These are phyloP conservation scores for Sanghuangporus weigelae DNA, from an alignment of 1,284 basidiomycete genomes.

Conservation along the genomic window DNA sequence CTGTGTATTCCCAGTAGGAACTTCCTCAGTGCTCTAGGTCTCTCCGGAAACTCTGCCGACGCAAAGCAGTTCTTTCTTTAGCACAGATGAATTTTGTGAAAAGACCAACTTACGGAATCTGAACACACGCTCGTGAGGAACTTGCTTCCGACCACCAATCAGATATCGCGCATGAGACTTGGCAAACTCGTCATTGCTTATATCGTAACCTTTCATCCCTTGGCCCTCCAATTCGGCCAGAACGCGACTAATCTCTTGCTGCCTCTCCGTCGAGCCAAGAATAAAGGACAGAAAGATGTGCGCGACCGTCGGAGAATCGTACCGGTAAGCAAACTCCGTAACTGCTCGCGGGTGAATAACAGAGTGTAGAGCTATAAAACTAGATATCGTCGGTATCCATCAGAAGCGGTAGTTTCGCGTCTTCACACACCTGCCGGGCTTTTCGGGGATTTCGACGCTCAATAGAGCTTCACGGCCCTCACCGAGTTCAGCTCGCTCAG, in stretches of 20 bases:
- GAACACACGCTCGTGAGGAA: slow-evolving; percentile 86
- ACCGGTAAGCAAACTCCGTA: slow-evolving; percentile 98
- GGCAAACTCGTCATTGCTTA: slow-evolving; percentile 93
- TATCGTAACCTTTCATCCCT: slow-evolving; percentile 83
- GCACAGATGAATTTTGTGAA: not conserved
- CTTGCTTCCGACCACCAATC: slow-evolving; percentile 78
- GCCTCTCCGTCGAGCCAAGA: slow-evolving; percentile 60
- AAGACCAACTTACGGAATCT: slow-evolving; percentile 71
- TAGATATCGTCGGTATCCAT: slow-evolving; percentile 28
- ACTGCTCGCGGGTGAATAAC: slow-evolving; percentile 87
- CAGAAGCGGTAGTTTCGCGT: not conserved
- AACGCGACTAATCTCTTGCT: slow-evolving; percentile 65
- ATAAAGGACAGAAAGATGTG: slow-evolving; percentile 92
- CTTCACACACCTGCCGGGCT: slow-evolving; percentile 71
- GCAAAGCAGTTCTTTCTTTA: slow-evolving; percentile 5
- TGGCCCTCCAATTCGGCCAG: slow-evolving; percentile 54
- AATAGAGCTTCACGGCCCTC: slow-evolving; percentile 93
- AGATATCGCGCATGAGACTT: slow-evolving; percentile 95
- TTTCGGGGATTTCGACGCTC: slow-evolving; percentile 90
- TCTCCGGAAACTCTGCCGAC: slow-evolving; percentile 86
- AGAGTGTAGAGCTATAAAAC: slow-evolving; percentile 85
- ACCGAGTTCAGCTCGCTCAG: slow-evolving; percentile 95
- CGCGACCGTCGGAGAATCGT: slow-evolving; percentile 62
- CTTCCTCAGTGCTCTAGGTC: slow-evolving; percentile 86
- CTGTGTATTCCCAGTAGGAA: slow-evolving; percentile 81